phyloP scores from a whole-genome alignment of 2,329 filamentous ascomycete genomes.

The Paecilomyces dactylethromorphus region DNA sequence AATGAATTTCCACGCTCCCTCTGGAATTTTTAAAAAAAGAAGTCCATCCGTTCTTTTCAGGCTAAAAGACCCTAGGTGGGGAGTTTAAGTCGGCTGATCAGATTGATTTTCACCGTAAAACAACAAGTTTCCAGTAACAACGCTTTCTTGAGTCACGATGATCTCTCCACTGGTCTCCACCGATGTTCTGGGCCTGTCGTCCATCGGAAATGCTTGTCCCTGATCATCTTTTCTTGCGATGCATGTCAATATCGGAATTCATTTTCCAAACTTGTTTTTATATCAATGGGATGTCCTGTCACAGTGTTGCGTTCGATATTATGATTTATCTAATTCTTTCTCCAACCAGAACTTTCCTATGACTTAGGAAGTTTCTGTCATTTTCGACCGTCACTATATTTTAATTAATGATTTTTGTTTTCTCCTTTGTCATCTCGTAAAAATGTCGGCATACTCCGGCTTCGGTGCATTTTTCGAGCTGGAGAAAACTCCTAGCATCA shows the following conservation, averaged over 20 bases:
- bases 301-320: neutral
- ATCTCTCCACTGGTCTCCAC: neutral
- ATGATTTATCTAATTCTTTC: neutral
- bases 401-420: neutral
- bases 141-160: neutral
- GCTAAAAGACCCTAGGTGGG: neutral
- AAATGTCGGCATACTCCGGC: slow-evolving; percentile 25
- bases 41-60: neutral
- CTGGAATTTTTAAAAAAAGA: neutral
- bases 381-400: neutral
- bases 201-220: neutral
- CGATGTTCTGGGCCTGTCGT: neutral
- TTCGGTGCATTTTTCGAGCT: slow-evolving; percentile 39
- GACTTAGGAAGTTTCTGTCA: neutral
- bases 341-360: neutral
- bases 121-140: neutral
- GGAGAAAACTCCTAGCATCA: slow-evolving; percentile 26
- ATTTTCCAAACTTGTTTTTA: slow-evolving; percentile 2
- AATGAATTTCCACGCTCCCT: neutral
- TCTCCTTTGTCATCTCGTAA: slow-evolving; percentile 4
- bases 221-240: neutral
- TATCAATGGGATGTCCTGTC: neutral
- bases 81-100: neutral
- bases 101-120: neutral
- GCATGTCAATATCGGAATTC: neutral